Conservation (phyloP, 1,139 yeast genomes). For the Blastobotrys malaysiensis region DNA sequence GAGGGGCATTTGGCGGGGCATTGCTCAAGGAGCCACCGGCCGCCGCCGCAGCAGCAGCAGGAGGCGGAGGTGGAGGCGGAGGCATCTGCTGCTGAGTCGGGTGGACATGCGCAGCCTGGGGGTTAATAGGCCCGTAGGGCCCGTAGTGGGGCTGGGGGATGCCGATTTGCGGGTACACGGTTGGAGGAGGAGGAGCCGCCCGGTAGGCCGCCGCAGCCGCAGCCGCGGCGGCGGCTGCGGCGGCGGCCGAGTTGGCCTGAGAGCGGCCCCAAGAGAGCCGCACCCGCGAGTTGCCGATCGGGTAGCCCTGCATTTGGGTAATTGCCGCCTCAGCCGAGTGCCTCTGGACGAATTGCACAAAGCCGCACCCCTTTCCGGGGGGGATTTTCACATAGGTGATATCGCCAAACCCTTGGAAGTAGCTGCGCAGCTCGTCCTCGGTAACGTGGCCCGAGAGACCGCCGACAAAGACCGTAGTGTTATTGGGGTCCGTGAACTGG, state of each 20-base stretch:
- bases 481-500: slow-evolving; percentile 68
- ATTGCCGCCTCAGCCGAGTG: slow-evolving; percentile 89
- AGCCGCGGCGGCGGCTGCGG: slow-evolving; percentile 1
- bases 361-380: slow-evolving; percentile 90
- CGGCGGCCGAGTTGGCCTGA: slow-evolving; percentile 26
- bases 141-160: slow-evolving; percentile 29
- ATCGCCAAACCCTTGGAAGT: slow-evolving; percentile 80
- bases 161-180: slow-evolving; percentile 28
- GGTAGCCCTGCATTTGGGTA: slow-evolving; percentile 86
- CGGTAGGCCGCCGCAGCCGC: slow-evolving; percentile 27
- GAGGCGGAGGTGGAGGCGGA: slow-evolving; percentile 15
- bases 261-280: slow-evolving; percentile 86
- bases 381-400: slow-evolving; percentile 85
- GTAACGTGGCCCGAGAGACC: slow-evolving; percentile 72
- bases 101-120: slow-evolving; percentile 32
- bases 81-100: slow-evolving; percentile 14
- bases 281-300: slow-evolving; percentile 79
- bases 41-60: slow-evolving; percentile 11
- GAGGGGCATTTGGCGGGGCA: slow-evolving; percentile 19
- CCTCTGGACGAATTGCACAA: slow-evolving; percentile 73
- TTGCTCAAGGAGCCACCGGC: no score
- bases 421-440: slow-evolving; percentile 67
- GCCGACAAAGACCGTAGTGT: slow-evolving; percentile 93
- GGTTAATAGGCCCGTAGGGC: slow-evolving; percentile 37
- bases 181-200: slow-evolving; percentile 33